A percentile compares a stretch with the other conserved stretches of the same genome.
Evolutionary conservation across 352 stramenopile genomes (phyloP).

Genomic region (Phytophthora meadii): DNA sequence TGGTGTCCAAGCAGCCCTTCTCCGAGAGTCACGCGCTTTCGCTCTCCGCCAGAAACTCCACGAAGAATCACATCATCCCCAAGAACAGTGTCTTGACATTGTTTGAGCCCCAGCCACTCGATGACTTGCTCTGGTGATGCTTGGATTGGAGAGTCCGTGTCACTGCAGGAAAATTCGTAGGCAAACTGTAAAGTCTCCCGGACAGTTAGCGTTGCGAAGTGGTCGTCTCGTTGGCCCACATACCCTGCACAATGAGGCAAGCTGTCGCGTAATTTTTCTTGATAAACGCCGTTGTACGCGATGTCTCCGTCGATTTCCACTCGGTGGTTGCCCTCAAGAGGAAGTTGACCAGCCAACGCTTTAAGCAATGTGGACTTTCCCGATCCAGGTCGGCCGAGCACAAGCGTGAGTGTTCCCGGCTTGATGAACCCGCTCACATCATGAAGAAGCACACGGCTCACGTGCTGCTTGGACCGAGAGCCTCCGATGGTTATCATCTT

Average conservation of each 20-base stretch:
- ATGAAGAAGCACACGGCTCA: slow-evolving; percentile 36
- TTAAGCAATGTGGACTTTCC: slow-evolving; percentile 55
- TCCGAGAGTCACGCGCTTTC: slow-evolving; percentile 86
- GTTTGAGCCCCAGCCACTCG: slow-evolving; percentile 36
- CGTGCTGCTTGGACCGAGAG: slow-evolving; percentile 18
- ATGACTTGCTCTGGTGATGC: slow-evolving; percentile 22
- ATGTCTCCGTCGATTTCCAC: slow-evolving; percentile 31
- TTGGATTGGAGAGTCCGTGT: neutral
- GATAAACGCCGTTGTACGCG: slow-evolving; percentile 30
- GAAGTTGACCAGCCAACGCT: slow-evolving; percentile 33
- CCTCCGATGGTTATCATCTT: neutral
- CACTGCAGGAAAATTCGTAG: slow-evolving; percentile 64
- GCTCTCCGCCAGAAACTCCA: slow-evolving; percentile 84
- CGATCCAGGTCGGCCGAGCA: slow-evolving; percentile 39
- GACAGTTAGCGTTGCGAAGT: slow-evolving; percentile 89
- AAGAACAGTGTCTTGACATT: slow-evolving; percentile 55
- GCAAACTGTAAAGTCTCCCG: slow-evolving; percentile 92
- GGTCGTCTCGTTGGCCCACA: slow-evolving; percentile 63
- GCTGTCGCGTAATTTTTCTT: slow-evolving; percentile 7
- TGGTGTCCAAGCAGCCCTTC: slow-evolving; percentile 84
- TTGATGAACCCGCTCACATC: slow-evolving; percentile 36
- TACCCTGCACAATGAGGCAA: slow-evolving; percentile 30
- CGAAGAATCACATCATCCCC: slow-evolving; percentile 47
- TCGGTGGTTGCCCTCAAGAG: slow-evolving; percentile 22
- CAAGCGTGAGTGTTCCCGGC: slow-evolving; percentile 30